These are phyloP conservation scores for Clausena lansium DNA, from an alignment of 345 rosid genomes.

Conservation along the genomic window DNA sequence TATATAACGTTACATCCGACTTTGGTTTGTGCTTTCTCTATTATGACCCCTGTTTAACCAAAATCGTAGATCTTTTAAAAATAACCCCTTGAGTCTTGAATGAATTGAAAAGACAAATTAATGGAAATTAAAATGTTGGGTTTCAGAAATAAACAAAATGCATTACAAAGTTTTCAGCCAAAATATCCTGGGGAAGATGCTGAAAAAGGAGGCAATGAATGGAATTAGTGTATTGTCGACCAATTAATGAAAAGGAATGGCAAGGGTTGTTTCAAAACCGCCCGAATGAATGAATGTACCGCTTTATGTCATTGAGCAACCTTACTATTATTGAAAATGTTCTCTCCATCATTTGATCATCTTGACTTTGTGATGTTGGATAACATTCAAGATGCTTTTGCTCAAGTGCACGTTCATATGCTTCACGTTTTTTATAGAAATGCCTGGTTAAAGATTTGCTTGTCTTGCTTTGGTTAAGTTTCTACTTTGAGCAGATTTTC, in stretches of 20 bases:
- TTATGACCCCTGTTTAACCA: too few species aligned
- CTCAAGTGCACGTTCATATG: not conserved
- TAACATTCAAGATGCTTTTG: constrained; percentile 8
- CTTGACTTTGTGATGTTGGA: not conserved
- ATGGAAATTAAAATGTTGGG: too few species aligned
- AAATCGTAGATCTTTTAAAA: too few species aligned
- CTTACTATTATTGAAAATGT: not conserved
- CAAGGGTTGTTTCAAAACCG: constrained; percentile 4
- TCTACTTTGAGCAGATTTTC: too few species aligned
- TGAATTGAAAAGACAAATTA: too few species aligned
- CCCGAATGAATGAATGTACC: not conserved
- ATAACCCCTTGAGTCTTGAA: too few species aligned
- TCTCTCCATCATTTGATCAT: not conserved
- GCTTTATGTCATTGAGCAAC: not conserved
- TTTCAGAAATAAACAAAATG: too few species aligned
- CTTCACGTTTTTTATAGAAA: not conserved
- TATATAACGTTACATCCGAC: too few species aligned
- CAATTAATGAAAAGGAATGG: constrained; percentile 13
- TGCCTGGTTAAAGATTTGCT: too few species aligned
- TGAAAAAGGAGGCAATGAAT: not conserved
- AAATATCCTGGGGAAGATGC: constrained; percentile 3
- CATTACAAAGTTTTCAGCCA: too few species aligned
- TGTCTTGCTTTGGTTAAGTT: too few species aligned
- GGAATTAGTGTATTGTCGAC: not conserved
- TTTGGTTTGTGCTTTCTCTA: too few species aligned